Base-by-base conservation (phyloP, 495 filamentous ascomycete genomes). In the Penicillium longicatenatum region DNA sequence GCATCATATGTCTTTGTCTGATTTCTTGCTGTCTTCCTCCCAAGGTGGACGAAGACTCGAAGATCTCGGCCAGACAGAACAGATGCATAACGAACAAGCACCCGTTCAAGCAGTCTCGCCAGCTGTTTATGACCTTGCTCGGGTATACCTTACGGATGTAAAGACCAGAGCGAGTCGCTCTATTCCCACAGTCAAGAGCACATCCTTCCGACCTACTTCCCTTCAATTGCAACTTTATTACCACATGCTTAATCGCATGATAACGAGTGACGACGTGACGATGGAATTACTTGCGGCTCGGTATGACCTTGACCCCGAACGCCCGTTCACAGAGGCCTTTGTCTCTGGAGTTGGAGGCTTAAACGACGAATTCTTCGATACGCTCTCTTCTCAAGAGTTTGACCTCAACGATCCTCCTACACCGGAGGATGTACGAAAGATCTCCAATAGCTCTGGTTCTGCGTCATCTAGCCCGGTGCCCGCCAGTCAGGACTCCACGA, bases 141-240 rank as follows among this genome's bases (percentile, higher is more conserved):
- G 76, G 29, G 76, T 93, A 14, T 97, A 93, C 69, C 72, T 98
- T 49, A 89, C 86, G 7, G 94, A 98, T 63, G 84, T 94, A 52
- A 98, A 98, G 70, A 98, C 95, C 1, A 84, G 92, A 45, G 80
- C 69, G 8, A 81, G 77, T 41, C 75, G 77, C 12, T 80, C 79
- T 12, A 58, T 90, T 1, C 93, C 93, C 0, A 80, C 78, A 22
- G 73, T 78, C 39, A 77, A 79, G 20, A 85, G 82, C 26, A 75
- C 85, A 2, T 83, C 86, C n/a, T 83, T 92, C 19, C 86, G 89
- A 11, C 89, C 86, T 0, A 90, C 94, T 0, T 77, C 85, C 50
- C 86, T 97, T 51, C 94, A 98, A 70, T 77, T 98, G 8, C 92
- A 95, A 74, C 75, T 97, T 2, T 98, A 98, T 66, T 92, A 92